Evolutionary conservation across 148 eudicot species (phyloP).

Genomic region (Chenopodium quinoa): DNA sequence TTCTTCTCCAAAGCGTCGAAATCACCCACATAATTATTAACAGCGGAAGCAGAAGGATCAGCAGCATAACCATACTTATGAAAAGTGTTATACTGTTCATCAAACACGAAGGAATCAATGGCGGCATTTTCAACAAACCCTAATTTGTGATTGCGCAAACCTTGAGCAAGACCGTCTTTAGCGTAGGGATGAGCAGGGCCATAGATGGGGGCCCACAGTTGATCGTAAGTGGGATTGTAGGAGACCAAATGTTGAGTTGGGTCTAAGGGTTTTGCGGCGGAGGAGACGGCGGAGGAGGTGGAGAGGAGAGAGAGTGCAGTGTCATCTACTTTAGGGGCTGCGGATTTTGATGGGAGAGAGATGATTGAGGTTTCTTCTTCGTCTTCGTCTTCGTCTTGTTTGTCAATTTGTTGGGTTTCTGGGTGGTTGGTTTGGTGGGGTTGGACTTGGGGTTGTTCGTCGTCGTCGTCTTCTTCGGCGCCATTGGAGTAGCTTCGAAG

Average conservation of each 20-base stretch:
- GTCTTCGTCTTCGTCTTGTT: not conserved
- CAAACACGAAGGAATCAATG: conserved; percentile 65
- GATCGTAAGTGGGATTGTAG: conserved; percentile 86
- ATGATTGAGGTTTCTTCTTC: conserved; percentile 20
- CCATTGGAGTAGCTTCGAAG: not conserved
- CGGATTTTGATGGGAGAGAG: conserved; percentile 58
- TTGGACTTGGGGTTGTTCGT: conserved; percentile 6
- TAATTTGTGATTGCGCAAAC: conserved; percentile 83
- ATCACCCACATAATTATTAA: conserved; percentile 55
- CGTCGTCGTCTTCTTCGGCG: conserved; percentile 1
- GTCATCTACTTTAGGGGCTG: conserved; percentile 86
- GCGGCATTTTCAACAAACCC: conserved; percentile 89
- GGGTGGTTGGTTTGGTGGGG: not conserved
- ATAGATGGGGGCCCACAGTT: conserved; percentile 89
- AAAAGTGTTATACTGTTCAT: conserved; percentile 86
- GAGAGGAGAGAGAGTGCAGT: conserved; percentile 75
- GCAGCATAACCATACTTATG: conserved; percentile 84
- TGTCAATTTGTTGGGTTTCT: not conserved
- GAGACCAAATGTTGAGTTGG: conserved; percentile 70
- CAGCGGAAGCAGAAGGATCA: conserved; percentile 59
- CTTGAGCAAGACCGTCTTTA: conserved; percentile 87
- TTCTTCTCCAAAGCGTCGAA: conserved; percentile 40
- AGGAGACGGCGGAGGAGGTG: conserved; percentile 25
- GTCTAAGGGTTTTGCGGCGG: conserved; percentile 58
- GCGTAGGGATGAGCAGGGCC: conserved; percentile 95